Evolutionary conservation across 2,329 filamentous ascomycete genomes (phyloP), one percentile per base, ranked within the genome.

Genomic region (Helminthosporium solani): DNA sequence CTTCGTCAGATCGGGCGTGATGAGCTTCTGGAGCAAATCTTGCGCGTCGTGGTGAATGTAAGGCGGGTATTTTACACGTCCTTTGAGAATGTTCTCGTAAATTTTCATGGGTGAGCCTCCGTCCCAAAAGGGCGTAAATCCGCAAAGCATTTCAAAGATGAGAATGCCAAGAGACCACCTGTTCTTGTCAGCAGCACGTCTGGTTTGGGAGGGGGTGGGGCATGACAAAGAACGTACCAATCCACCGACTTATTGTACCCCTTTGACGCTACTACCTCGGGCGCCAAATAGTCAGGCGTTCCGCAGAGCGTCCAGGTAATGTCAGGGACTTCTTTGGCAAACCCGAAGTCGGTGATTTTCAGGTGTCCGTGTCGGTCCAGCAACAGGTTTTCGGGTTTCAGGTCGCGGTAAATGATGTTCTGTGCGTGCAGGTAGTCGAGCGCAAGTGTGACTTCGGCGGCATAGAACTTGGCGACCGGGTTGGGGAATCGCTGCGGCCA

Each of bases 231-330:
- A 36, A 75, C 88, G 75, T 75, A 96, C 94, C 94, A 99, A 70
- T 99, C 94, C 15, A 99, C 94, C 33, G 92, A 96, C 72, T 97
- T 99, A 78, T 99, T 99, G 78, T 99, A 99, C 42, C 94, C 94
- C 75, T 97, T 97, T 71, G 92, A 96, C 49, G 90, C 91, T n/a
- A 99, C 94, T 12, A 99, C 94, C 74, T 99, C 94, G 0, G 94
- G 94, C 0, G 94, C 94, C 28, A 99, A 82, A 69, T 99, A 99
- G 73, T 99, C 94, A 6, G 94, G 94, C 11, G 94, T 99, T 50
- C 94, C 94, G 68, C 94, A 99, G 33, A 99, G 80, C 20, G 94
- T 99, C 94, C 94, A 99, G 33, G 94, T 99, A 74, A 97, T 97
- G 78, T 99, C 94, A 14, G 91, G 91, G 20, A 99, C 94, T 58